These are phyloP conservation scores for Plasmodium malariae DNA, from an alignment of 169 alveolate species.

Conservation along the genomic window DNA sequence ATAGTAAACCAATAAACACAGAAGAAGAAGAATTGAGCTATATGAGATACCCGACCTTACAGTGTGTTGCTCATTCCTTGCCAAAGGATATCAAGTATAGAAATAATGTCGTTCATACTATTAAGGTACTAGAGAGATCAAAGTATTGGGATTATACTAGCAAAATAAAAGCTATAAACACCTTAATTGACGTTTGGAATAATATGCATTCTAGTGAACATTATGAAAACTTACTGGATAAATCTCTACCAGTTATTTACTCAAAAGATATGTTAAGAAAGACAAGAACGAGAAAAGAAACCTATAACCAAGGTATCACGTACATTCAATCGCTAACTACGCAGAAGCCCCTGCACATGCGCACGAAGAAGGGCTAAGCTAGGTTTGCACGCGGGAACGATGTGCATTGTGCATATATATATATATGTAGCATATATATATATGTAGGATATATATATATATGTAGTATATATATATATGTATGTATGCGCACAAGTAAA, in stretches of 20 bases:
- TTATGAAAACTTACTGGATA: slow-evolving; percentile 79
- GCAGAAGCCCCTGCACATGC: slow-evolving; percentile 52
- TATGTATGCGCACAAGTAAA: background rate
- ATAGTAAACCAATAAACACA: slow-evolving; percentile 51
- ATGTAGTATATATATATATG: background rate
- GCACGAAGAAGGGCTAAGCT: slow-evolving; percentile 25
- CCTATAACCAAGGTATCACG: slow-evolving; percentile 81
- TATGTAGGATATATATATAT: background rate
- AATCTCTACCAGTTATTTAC: slow-evolving; percentile 78
- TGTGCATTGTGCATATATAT: background rate
- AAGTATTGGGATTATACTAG: slow-evolving; percentile 87
- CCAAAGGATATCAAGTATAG: slow-evolving; percentile 86
- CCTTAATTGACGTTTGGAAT: slow-evolving; percentile 85
- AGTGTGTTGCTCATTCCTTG: slow-evolving; percentile 86
- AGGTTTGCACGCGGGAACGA: too few species aligned
- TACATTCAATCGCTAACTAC: slow-evolving; percentile 83
- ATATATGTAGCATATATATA: background rate
- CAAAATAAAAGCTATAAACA: slow-evolving; percentile 85
- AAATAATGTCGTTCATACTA: slow-evolving; percentile 83
- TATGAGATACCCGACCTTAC: slow-evolving; percentile 82
- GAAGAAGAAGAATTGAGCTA: slow-evolving; percentile 49
- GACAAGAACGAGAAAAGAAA: slow-evolving; percentile 81
- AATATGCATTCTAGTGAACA: slow-evolving; percentile 80
- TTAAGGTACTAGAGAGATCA: slow-evolving; percentile 82
- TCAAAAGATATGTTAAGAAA: slow-evolving; percentile 72